Base-by-base conservation (phyloP, 495 filamentous ascomycete species). In the Lasiosphaeriaceae sp. region DNA sequence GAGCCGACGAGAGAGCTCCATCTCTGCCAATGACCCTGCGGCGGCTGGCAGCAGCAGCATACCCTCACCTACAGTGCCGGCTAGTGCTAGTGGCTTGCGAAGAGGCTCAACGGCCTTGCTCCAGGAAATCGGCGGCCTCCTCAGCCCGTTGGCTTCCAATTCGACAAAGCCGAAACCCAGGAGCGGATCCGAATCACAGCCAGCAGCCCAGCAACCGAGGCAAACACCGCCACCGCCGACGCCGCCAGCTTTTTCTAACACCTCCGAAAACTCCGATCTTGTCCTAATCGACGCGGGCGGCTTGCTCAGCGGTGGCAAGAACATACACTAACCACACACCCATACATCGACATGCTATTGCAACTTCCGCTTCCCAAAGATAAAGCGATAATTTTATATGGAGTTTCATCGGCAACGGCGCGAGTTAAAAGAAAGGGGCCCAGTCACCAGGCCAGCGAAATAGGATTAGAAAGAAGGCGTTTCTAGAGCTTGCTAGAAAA, bases 61-160 rank as follows among this genome's bases (percentile, higher is more conserved):
- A 0, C 75, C 75, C 17, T 59, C 67, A 8, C 63, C 74, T 6
- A 58, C 66, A 1, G 56, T 72, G 14, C 67, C 62, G 6, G 76
- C 76, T 0, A 60, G 69, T 44, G 55, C 48, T 6, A 61, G 35
- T 39, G 76, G 77, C 12, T 55, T 72, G 9, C 70, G 75, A 19
- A 61, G 73, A 17, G 79, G 80, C 3, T 83, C 78, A 37, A 73
- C 77, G 19, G 74, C 82, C 1, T 68, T 83, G 34, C 66, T 87
- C 2, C 80, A 86, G 55, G 85, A 87, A 58, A 57, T 87, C 1
- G 79, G 85, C 12, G 81, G 81, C 21, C 69, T 83, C 12, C 60
- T 82, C 54, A 70, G 37, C 21, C 74, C 68, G 23, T 59, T 64
- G 7, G 63, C 58, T 14, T 44, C 63, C 14, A 70, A 50, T 17